Base-by-base conservation (phyloP, 129 eudicot genomes). In the Artemisia argyi region DNA sequence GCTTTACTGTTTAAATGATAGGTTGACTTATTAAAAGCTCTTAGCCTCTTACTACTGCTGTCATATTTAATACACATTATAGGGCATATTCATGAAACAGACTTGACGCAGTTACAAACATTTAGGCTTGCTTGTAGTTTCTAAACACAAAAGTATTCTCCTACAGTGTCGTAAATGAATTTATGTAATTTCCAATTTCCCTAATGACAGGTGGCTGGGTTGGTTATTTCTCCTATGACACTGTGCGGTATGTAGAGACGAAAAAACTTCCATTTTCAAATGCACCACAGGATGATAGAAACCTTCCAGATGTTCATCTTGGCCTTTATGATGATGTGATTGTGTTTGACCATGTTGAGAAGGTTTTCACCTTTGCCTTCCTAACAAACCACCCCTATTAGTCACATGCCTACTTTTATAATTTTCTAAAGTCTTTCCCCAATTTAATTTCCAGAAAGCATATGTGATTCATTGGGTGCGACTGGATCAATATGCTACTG, bases 311-410 rank as follows among this genome's bases (percentile, higher is more conserved):
- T 63, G 75, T 95, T 83, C 97, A 95, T 82, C 85, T 95, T 72
- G 99, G 99, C 24, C 97, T 95, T 77, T 95, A 95, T 82, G 97
- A 95, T 83, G 96, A 95, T 17, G 91, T 95, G n/a, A 88, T 95
- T 65, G 97, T 95, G 78, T 95, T 95, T 86, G 99, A 95, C 74
- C 94, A 95, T 84, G 94, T 95, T 71, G 99, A 95, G 65, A 95
- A 95, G 99, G 99, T 95, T 65, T 46, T 59, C 67, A 50, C 46
- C 69, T 52, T 66, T 50, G 39, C 26, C 12, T 8, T 65, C 67
- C 44, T 66, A 15, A 57, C 67, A 44, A 26, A 66, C 32, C 32
- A 14, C 26, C 67, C 32, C 67, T 17, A 49, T 57, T 71, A 18
- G 7, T 53, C 66, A 52, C 54, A 28, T 19, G 66, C 13, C 26